Percentiles rank a stretch among this genome's conserved stretches.
Conservation (phyloP, 1,139 yeast species). For the Meyerozyma elateridarum region DNA sequence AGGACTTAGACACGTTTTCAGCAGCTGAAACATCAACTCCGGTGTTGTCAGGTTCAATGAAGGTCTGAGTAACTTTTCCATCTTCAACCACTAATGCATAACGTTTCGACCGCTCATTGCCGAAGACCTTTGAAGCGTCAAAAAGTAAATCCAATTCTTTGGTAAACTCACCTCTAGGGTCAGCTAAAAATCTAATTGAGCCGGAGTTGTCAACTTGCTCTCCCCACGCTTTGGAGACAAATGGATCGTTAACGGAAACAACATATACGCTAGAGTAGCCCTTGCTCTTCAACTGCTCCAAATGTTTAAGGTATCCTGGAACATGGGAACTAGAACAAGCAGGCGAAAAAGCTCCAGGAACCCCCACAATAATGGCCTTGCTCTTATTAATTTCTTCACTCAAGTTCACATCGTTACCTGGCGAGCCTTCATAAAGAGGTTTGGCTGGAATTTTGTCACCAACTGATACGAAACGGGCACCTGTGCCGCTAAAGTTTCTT, state of each 20-base stretch:
- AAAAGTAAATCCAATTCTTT: slow-evolving; percentile 52
- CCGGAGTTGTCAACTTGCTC: slow-evolving; percentile 28
- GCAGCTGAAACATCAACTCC: slow-evolving; percentile 54
- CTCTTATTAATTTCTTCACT: slow-evolving; percentile 50
- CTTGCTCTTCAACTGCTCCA: slow-evolving; percentile 52
- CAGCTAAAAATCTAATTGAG: slow-evolving; percentile 63
- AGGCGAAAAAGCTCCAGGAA: slow-evolving; percentile 90
- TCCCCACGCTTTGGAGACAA: slow-evolving; percentile 80
- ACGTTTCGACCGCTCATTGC: slow-evolving; percentile 70
- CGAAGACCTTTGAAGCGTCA: slow-evolving; percentile 70
- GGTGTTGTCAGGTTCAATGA: slow-evolving; percentile 78
- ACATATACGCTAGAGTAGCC: slow-evolving; percentile 61
- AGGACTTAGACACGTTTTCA: slow-evolving; percentile 33
- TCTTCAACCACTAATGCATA: slow-evolving; percentile 72
- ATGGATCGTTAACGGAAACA: slow-evolving; percentile 80
- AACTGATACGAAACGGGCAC: slow-evolving; percentile 34
- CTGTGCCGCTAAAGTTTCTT: slow-evolving; percentile 24
- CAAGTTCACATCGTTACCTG: slow-evolving; percentile 60
- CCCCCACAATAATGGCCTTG: slow-evolving; percentile 66
- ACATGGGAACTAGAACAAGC: slow-evolving; percentile 76
- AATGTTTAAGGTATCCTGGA: slow-evolving; percentile 64
- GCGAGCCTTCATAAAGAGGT: slow-evolving; percentile 57
- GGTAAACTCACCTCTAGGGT: slow-evolving; percentile 69
- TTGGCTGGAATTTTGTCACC: slow-evolving; percentile 58
- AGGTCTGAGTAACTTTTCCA: slow-evolving; percentile 61